phyloP scores from a whole-genome alignment of 1,284 basidiomycete species.

The Sanghuangporus sanghuang region DNA sequence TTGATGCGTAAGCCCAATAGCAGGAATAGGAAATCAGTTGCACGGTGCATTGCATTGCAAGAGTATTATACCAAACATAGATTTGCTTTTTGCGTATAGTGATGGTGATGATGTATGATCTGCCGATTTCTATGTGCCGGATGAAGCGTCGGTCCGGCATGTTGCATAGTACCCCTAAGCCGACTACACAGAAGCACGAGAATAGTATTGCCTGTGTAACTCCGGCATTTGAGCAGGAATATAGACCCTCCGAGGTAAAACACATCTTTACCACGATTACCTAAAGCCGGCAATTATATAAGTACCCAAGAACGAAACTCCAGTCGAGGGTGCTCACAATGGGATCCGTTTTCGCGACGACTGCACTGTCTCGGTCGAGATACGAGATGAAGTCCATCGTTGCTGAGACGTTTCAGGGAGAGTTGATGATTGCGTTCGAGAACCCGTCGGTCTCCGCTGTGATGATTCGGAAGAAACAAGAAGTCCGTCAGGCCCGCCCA shows the following conservation, averaged over 20 bases:
- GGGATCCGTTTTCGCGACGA: background rate
- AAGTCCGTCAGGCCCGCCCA: slow-evolving; percentile 14
- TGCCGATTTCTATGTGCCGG: background rate
- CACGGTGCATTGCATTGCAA: background rate
- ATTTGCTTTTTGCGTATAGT: background rate
- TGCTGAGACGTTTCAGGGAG: background rate
- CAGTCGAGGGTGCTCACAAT: background rate
- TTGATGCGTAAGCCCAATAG: too few species aligned
- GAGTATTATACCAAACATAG: slow-evolving; percentile 11
- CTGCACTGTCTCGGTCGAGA: background rate
- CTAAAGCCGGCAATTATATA: background rate
- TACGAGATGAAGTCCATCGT: background rate
- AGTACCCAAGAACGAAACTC: background rate
- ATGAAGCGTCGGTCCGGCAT: background rate
- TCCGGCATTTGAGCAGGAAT: background rate
- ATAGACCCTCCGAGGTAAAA: background rate
- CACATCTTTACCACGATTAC: background rate
- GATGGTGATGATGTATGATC: background rate
- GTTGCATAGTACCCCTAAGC: background rate
- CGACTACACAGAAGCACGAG: background rate
- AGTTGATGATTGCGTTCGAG: background rate
- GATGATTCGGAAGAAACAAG: background rate
- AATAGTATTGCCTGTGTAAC: background rate
- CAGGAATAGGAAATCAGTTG: too few species aligned
- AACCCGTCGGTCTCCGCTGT: background rate